Conservation (phyloP, 306 rosid species). For the Astragalus membranaceus region DNA sequence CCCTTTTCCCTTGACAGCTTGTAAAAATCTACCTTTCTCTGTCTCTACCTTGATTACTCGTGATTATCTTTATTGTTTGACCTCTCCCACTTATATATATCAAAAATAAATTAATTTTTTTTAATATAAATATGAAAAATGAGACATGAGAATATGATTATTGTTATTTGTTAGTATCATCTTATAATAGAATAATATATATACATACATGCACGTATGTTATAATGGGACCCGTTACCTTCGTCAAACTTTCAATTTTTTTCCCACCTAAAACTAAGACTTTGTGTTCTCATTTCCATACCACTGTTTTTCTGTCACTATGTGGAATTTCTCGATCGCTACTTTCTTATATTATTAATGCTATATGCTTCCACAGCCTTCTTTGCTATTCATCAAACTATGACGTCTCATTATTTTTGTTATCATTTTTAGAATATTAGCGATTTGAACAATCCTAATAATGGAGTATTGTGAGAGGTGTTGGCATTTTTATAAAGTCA, state of each 20-base stretch:
- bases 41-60: constrained; percentile 30
- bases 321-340: constrained; percentile 20
- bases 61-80: constrained; percentile 56
- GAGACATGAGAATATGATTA: background rate
- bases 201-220: constrained; percentile 9
- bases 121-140: background rate
- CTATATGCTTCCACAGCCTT: constrained; percentile 26
- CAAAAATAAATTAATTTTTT: too few relatives aligned
- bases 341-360: background rate
- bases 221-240: constrained; percentile 26
- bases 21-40: constrained; percentile 26
- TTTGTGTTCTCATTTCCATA: constrained; percentile 29
- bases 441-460: constrained; percentile 18
- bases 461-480: constrained; percentile 13
- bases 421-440: constrained; percentile 3
- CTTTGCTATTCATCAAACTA: constrained; percentile 14
- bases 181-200: background rate
- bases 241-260: constrained; percentile 38
- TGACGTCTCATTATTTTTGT: constrained; percentile 27
- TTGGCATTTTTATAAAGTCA: constrained; percentile 15
- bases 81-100: constrained; percentile 10
- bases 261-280: constrained; percentile 74
- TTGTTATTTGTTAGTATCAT: too few relatives aligned
- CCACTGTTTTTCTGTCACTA: constrained; percentile 33
- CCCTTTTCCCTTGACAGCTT: constrained; percentile 31